Evolutionary conservation across 495 filamentous ascomycete genomes (phyloP).

Genomic region (Antarctomyces pellizariae): DNA sequence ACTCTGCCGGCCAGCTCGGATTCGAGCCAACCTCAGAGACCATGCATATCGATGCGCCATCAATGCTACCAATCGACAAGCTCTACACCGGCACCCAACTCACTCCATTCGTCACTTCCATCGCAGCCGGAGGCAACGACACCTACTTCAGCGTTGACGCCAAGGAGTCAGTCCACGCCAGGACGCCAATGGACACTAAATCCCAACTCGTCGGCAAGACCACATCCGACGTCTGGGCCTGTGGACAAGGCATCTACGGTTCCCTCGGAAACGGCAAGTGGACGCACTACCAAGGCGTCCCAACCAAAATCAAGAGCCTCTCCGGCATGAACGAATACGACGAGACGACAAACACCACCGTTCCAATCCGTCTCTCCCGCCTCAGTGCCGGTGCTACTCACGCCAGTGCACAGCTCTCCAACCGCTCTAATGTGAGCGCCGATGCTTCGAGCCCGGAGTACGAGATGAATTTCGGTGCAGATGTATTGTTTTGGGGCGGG

Average conservation of each 20-base stretch:
- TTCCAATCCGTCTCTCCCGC: slow-evolving; percentile 53
- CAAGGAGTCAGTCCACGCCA: slow-evolving; percentile 17
- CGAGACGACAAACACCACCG: slow-evolving; percentile 35
- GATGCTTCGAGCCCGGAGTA: slow-evolving; percentile 24
- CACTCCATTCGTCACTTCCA: slow-evolving; percentile 35
- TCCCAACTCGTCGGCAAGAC: slow-evolving; percentile 29
- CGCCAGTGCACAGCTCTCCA: slow-evolving; percentile 56
- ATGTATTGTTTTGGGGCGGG: slow-evolving; percentile 79
- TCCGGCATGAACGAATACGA: slow-evolving; percentile 71
- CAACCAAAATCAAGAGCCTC: slow-evolving; percentile 62
- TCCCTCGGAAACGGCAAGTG: slow-evolving; percentile 68
- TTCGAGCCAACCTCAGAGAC: slow-evolving; percentile 33
- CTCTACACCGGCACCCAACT: slow-evolving; percentile 43
- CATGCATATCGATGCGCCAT: slow-evolving; percentile 42
- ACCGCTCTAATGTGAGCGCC: slow-evolving; percentile 38
- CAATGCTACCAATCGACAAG: slow-evolving; percentile 36
- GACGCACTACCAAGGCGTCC: slow-evolving; percentile 63
- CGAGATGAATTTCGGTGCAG: slow-evolving; percentile 62
- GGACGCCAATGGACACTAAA: slow-evolving; percentile 2
- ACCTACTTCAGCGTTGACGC: slow-evolving; percentile 76
- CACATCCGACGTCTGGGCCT: slow-evolving; percentile 60
- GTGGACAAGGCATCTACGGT: slow-evolving; percentile 66
- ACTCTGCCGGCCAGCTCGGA: slow-evolving; percentile 68
- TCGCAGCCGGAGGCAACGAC: slow-evolving; percentile 68
- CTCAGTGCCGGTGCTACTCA: slow-evolving; percentile 61